These are phyloP conservation scores for Groenewaldozyma auringiensis DNA, from an alignment of 1,139 yeast genomes.

Conservation along the genomic window DNA sequence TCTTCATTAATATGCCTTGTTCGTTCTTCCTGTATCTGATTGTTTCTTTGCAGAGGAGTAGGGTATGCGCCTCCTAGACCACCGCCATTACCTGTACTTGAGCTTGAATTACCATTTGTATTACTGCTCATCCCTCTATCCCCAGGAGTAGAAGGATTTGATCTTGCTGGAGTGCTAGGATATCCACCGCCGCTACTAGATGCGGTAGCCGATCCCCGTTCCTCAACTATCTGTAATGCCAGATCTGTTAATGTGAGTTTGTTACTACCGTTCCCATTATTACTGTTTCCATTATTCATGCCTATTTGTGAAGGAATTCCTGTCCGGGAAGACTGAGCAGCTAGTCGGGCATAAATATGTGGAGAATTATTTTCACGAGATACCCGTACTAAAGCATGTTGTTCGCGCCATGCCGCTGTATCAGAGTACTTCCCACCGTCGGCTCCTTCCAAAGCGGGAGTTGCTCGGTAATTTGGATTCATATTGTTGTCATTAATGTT, in stretches of 20 bases:
- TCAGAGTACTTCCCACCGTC: conserved; percentile 2
- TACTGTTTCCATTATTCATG: background rate
- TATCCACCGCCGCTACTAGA: conserved; percentile 32
- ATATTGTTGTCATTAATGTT: background rate
- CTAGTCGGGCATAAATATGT: conserved; percentile 87
- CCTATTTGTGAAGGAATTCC: conserved; percentile 3
- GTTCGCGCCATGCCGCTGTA: conserved; percentile 69
- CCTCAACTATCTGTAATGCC: conserved; percentile 31
- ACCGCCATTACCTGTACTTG: background rate
- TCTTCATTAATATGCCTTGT: conserved; percentile 67
- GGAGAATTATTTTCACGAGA: conserved; percentile 69
- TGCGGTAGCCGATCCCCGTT: conserved; percentile 18
- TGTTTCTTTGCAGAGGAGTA: conserved; percentile 37
- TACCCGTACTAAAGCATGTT: conserved; percentile 67
- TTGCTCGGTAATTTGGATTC: background rate
- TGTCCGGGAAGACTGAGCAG: conserved; percentile 62
- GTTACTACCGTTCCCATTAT: conserved; percentile 9
- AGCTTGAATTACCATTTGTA: conserved; percentile 5
- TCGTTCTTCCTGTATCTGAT: conserved; percentile 72
- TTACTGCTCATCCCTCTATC: background rate
- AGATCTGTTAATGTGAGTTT: conserved; percentile 30
- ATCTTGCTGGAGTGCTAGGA: background rate
- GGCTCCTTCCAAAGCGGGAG: background rate
- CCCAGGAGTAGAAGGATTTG: conserved; percentile 1
- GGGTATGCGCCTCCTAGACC: conserved; percentile 9